Base-by-base conservation (phyloP, 345 rosid genomes). In the Eutrema japonicum region DNA sequence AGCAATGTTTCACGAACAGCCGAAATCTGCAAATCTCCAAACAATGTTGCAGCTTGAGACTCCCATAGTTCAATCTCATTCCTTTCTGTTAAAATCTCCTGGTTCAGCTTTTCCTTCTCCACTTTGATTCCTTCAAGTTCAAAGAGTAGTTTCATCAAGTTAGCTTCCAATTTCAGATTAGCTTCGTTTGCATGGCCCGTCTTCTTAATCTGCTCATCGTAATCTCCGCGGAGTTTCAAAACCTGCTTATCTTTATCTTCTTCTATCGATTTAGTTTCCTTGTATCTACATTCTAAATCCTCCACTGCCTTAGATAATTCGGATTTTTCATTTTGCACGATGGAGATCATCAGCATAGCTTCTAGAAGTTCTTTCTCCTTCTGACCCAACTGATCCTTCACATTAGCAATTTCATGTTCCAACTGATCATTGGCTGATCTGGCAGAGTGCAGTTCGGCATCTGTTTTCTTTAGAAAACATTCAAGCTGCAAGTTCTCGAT, bases 201-300 rank as follows among this genome's bases (percentile, higher is more conserved):
- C 81, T 84, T 85, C 84, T 78, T 81, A 14, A 68, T 43, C 76
- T 80, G 85, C 78, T 78, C 81, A 56, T 82, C 83, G 72, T 47
- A 76, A 58, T 86, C 92, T 68, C 64, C 82, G 61, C 79, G 82
- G n/a, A 93, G 83, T 72, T 84, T 82, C 72, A 72, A 53, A 64
- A 86, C 71, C 74, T 82, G 83, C 76, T 69, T 84, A 73, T 74
- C 82, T 62, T 77, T 86, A 52, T 84, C 82, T 72, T 86, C 85
- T 71, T 61, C 78, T 52, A 73, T 73, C 43, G 61, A 36, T 76
- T 83, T 84, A 73, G 78, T 59, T 73, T 86, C 91, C 69, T 82
- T 83, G 82, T 82, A 85, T 83, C 83, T 83, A 69, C 82, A 72
- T 73, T 84, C 79, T 78, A 93, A 71, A 66, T 81, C 85, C 69